Base-by-base conservation (phyloP, 139 green algal genomes). In the Dunaliella primolecta region DNA sequence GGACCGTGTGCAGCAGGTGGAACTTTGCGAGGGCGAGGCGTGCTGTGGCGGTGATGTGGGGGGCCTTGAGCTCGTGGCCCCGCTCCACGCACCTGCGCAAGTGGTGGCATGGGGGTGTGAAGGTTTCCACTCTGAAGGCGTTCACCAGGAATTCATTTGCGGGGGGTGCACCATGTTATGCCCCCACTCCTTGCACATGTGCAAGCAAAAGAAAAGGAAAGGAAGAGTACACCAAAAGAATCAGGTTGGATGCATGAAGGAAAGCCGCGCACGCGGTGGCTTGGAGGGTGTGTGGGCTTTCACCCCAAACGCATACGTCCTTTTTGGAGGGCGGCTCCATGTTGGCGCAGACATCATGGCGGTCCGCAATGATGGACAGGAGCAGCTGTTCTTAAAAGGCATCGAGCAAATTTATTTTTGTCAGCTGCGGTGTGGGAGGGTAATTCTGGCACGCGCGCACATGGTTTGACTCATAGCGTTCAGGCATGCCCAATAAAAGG, bases 41-140 rank as follows among this genome's bases (percentile, higher is more conserved):
- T 20, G 88, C 86, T 57, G 87, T 93, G 20, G 84, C 89, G 33
- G 81, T 84, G 32, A 95, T 88, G 84, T 94, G 90, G 1, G 93
- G 93, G 74, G 90, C 46, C 29, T 85, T 81, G 72, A 92, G 86
- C 84, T 95, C 89, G 74, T 89, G 32, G 0, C 78, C 85, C 2
- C 88, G 83, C 81, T 86, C 83, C 25, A 85, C 38, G 77, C 88
- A 91, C 82, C 87, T 88, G 82, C 72, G 75, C 20, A 23, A 23
- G 56, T 20, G 56, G 20, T 29, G 56, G 56, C 56, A 72, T 20
- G 20, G 82, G 25, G 74, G 7, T 21, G 27, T 20, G 74, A 21
- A 79, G 74, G 74, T n/a, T n/a, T n/a, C 74, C 7, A 21, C 27
- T 33, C 7, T 24, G 74, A 30, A 7, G 29, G 74, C 74, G 29